Evolutionary conservation across 1,284 basidiomycete species (phyloP).

Genomic region (Ustilago sp.): DNA sequence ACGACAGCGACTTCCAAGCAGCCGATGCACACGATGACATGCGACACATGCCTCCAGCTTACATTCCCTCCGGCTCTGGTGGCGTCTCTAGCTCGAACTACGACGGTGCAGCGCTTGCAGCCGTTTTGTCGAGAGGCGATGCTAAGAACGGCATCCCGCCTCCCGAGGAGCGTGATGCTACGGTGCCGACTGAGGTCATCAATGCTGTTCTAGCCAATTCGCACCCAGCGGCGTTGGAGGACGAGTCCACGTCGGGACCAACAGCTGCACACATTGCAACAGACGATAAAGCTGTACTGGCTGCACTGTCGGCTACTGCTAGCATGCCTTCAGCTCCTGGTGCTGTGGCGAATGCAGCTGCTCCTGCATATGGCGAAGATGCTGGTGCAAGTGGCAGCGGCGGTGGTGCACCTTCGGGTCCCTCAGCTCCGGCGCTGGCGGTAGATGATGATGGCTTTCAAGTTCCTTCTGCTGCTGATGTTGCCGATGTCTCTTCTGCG

Average conservation of each 20-base stretch:
- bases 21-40: constrained; percentile 43
- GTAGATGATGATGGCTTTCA: constrained; percentile 59
- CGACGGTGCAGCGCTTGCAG: constrained; percentile 22
- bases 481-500: neutral
- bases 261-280: constrained; percentile 55
- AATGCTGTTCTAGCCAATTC: constrained; percentile 15
- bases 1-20: constrained; percentile 54
- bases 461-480: constrained; percentile 1
- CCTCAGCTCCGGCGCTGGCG: constrained; percentile 45
- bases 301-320: constrained; percentile 48
- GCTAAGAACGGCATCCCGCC: constrained; percentile 46
- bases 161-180: constrained; percentile 32
- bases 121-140: constrained; percentile 39
- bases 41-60: constrained; percentile 56
- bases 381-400: neutral
- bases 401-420: constrained; percentile 17
- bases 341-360: constrained; percentile 17
- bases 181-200: constrained; percentile 33
- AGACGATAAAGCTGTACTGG: constrained; percentile 57
- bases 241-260: constrained; percentile 11
- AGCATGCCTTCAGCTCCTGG: constrained; percentile 44
- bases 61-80: constrained; percentile 50
- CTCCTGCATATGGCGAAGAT: constrained; percentile 35
- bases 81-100: neutral
- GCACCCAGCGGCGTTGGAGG: neutral